Conservation (phyloP, 2,329 filamentous ascomycete species). For the Magnaporthiopsis rhizophila region DNA sequence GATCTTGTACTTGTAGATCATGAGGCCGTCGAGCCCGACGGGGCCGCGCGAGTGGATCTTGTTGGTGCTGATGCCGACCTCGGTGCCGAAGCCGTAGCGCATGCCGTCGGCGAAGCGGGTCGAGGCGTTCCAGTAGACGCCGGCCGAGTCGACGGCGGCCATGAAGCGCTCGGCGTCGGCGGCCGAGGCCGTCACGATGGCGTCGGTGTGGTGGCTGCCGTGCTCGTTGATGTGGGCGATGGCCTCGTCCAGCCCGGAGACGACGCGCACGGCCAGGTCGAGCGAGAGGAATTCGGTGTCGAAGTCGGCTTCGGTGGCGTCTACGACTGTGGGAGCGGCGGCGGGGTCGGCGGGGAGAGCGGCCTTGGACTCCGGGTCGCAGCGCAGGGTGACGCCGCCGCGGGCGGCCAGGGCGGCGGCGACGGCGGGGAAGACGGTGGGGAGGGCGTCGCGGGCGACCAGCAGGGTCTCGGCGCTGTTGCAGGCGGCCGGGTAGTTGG, state of each 20-base stretch:
- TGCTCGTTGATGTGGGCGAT: conserved; percentile 86
- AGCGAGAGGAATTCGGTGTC: conserved; percentile 85
- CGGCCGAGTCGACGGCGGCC: conserved; percentile 76
- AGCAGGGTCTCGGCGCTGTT: conserved; percentile 91
- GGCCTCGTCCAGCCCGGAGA: conserved; percentile 60
- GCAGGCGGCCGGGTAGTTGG: conserved; percentile 89
- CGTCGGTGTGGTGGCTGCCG: conserved; percentile 90
- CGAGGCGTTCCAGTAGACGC: conserved; percentile 95
- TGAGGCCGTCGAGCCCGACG: conserved; percentile 87
- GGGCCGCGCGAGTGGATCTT: conserved; percentile 94
- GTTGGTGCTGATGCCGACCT: conserved; percentile 97
- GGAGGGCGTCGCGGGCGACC: conserved; percentile 63
- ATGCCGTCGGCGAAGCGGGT: conserved; percentile 94
- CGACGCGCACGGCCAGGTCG: conserved; percentile 73
- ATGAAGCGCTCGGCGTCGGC: conserved; percentile 73
- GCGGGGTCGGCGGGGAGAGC: conserved; percentile 45
- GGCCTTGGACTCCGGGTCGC: conserved; percentile 61
- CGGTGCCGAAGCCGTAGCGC: conserved; percentile 94
- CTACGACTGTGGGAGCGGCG: conserved; percentile 41
- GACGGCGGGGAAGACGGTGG: conserved; percentile 59
- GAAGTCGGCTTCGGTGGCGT: conserved; percentile 65
- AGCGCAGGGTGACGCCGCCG: conserved; percentile 76
- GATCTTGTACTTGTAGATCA: conserved; percentile 95
- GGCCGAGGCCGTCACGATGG: conserved; percentile 66
- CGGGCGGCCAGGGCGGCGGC: conserved; percentile 66